Evolutionary conservation across 371 early-diverging fungal species (phyloP).

Genomic region (Mucor piriformis): DNA sequence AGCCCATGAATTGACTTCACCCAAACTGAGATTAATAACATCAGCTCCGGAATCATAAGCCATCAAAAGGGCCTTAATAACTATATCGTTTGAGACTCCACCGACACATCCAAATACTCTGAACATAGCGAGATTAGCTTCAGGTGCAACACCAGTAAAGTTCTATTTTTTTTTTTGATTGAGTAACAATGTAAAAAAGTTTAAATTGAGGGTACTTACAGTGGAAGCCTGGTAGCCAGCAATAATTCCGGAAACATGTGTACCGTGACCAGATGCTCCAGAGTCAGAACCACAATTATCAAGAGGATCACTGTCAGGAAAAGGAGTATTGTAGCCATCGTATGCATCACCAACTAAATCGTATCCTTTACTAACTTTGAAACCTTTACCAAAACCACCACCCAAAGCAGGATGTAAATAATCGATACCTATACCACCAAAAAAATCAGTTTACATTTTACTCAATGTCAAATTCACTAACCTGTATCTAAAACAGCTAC

Average conservation of each 20-base stretch:
- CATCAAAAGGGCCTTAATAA: constrained; percentile 62
- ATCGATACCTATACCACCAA: constrained; percentile 47
- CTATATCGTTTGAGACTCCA: constrained; percentile 53
- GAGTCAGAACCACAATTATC: constrained; percentile 45
- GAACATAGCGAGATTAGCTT: constrained; percentile 57
- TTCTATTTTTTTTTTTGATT: constrained; percentile 20
- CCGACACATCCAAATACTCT: constrained; percentile 71
- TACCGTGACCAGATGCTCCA: constrained; percentile 57
- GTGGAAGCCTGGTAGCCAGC: constrained; percentile 55
- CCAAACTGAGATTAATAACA: constrained; percentile 71
- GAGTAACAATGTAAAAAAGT: background rate
- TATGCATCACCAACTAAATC: constrained; percentile 65
- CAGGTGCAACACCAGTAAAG: constrained; percentile 68
- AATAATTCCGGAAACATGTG: constrained; percentile 71
- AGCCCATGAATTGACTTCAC: constrained; percentile 60
- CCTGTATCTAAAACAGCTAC: constrained; percentile 78
- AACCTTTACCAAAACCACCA: constrained; percentile 64
- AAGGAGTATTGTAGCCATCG: constrained; percentile 35
- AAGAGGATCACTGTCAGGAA: constrained; percentile 39
- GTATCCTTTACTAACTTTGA: constrained; percentile 60
- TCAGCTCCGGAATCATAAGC: constrained; percentile 63
- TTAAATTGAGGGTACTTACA: constrained; percentile 23
- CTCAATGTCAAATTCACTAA: constrained; percentile 25
- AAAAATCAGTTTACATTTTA: background rate
- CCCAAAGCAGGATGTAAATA: constrained; percentile 75